Conservation (phyloP, 164 flowering plant species). For the Piper betle region DNA sequence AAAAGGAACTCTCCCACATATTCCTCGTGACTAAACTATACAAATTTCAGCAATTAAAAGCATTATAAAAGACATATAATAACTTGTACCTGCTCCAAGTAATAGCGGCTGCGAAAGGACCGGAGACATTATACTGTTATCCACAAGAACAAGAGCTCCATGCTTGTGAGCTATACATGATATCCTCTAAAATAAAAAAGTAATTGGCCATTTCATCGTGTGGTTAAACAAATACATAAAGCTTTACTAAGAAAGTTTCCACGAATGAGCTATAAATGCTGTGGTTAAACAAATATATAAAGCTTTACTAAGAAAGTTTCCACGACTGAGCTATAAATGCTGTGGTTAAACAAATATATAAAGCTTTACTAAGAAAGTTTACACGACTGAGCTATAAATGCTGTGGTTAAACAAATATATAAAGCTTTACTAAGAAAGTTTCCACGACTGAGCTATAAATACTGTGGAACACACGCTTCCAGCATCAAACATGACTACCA, state of each 20-base stretch:
- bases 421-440: neutral
- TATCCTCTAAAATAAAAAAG: slow-evolving; percentile 42
- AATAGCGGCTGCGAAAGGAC: slow-evolving; percentile 78
- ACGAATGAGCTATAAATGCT: neutral
- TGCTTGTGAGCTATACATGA: slow-evolving; percentile 66
- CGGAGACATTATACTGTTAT: slow-evolving; percentile 98
- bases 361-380: neutral
- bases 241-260: neutral
- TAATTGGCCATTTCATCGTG: neutral
- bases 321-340: neutral
- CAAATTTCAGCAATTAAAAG: neutral
- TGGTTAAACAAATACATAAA: neutral
- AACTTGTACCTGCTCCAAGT: slow-evolving; percentile 82
- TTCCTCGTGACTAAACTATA: neutral
- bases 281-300: neutral
- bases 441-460: neutral
- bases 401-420: neutral
- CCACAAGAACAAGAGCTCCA: slow-evolving; percentile 86
- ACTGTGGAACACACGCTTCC: neutral
- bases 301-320: neutral
- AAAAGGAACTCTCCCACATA: too few relatives aligned
- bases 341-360: neutral
- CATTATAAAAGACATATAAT: neutral
- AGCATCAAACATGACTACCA: too few relatives aligned
- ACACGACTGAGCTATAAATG: neutral